A percentile compares a stretch with the other conserved stretches of the same genome.
Conservation (phyloP, 371 early-diverging fungal species). For the Smittium culicis region DNA sequence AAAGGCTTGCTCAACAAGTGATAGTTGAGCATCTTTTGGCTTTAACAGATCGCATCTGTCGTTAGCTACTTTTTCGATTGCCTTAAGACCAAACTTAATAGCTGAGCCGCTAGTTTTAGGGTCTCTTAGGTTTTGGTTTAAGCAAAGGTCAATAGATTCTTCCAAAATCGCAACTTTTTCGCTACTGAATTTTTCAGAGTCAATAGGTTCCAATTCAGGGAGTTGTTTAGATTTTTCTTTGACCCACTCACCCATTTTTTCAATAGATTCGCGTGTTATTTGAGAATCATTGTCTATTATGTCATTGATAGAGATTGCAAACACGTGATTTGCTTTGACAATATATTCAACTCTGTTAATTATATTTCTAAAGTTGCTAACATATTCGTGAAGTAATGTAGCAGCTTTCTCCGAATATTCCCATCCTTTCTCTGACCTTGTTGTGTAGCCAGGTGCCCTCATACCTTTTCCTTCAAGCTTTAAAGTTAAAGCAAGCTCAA, state of each 20-base stretch:
- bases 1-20: conserved; percentile 61
- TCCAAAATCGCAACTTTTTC: conserved; percentile 16
- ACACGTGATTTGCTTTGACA: neutral
- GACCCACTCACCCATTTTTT: conserved; percentile 23
- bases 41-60: conserved; percentile 45
- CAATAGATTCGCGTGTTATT: conserved; percentile 8
- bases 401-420: conserved; percentile 68
- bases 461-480: conserved; percentile 75
- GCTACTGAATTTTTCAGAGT: conserved; percentile 22
- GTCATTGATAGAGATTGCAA: neutral
- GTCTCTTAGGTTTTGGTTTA: neutral
- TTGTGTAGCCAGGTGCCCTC: conserved; percentile 75
- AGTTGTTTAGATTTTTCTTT: conserved; percentile 35
- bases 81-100: too few species aligned
- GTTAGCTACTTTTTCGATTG: conserved; percentile 14
- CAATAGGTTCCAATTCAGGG: conserved; percentile 51
- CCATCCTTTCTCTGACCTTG: conserved; percentile 64
- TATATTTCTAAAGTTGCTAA: conserved; percentile 44
- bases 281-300: neutral
- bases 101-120: too few species aligned
- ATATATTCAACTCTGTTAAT: neutral
- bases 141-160: conserved; percentile 2
- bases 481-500: conserved; percentile 71
- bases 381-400: conserved; percentile 53
- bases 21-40: conserved; percentile 55